Conservation (phyloP, 2,329 filamentous ascomycete genomes). For the Arachnopeziza araneosa region DNA sequence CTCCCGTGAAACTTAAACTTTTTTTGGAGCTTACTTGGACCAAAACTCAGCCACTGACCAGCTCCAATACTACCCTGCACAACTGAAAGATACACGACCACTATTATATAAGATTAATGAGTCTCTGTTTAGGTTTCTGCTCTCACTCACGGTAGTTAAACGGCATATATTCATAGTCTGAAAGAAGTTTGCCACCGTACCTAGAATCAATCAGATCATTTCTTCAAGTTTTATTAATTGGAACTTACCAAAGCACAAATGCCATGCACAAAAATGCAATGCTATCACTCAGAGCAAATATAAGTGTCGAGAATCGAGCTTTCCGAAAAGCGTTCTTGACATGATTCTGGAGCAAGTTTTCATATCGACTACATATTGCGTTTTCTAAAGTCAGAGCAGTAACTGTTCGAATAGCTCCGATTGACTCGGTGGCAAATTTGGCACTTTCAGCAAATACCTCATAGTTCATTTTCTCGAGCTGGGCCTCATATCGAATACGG, state of each 20-base stretch:
- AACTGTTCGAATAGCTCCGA: conserved; percentile 58
- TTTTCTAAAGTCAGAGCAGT: conserved; percentile 36
- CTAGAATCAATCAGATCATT: conserved; percentile 17
- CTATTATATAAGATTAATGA: conserved; percentile 33
- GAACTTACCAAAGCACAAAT: conserved; percentile 48
- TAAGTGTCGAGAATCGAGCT: conserved; percentile 41
- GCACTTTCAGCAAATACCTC: conserved; percentile 55
- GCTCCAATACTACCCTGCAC: conserved; percentile 47
- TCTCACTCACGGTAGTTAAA: background rate
- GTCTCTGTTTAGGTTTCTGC: background rate
- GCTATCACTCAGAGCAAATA: conserved; percentile 51
- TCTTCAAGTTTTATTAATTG: background rate
- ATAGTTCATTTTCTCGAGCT: conserved; percentile 52
- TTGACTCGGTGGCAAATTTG: conserved; percentile 57
- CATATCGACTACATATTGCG: conserved; percentile 46
- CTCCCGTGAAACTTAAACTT: conserved; percentile 5
- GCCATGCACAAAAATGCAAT: conserved; percentile 53
- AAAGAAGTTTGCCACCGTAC: conserved; percentile 42
- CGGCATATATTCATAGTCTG: conserved; percentile 13
- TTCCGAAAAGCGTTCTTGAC: conserved; percentile 42
- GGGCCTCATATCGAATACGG: conserved; percentile 47
- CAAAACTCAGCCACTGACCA: conserved; percentile 48
- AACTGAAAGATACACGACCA: conserved; percentile 46
- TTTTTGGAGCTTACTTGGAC: conserved; percentile 31
- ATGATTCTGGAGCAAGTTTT: conserved; percentile 41